Percentiles rank a stretch among this genome's conserved stretches.
phyloP scores from a whole-genome alignment of 2,329 filamentous ascomycete genomes.

The Talaromyces sp. region DNA sequence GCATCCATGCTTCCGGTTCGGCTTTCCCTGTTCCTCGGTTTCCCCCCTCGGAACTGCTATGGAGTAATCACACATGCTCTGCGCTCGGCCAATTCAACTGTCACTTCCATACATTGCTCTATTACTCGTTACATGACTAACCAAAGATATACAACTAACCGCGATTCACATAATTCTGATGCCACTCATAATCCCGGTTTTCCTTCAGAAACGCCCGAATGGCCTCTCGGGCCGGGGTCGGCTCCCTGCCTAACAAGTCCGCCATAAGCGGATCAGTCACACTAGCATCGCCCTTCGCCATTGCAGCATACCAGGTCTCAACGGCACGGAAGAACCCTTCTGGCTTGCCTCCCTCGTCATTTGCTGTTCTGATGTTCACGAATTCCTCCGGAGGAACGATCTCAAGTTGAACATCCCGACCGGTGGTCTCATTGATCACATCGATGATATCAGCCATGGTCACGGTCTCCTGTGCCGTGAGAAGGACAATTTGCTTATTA shows the following conservation, averaged over 20 bases:
- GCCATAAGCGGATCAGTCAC: constrained; percentile 47
- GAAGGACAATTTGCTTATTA: constrained; percentile 40
- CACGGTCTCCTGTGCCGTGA: constrained; percentile 42
- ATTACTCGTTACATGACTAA: no score
- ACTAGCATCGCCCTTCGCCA: constrained; percentile 48
- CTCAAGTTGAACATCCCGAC: constrained; percentile 35
- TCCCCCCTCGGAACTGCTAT: constrained; percentile 10
- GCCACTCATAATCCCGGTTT: constrained; percentile 46
- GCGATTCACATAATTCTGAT: constrained; percentile 46
- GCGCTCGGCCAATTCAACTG: neutral
- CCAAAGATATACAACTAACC: constrained; percentile 11
- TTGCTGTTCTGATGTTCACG: constrained; percentile 29
- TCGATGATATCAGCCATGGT: constrained; percentile 40
- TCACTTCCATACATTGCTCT: no score
- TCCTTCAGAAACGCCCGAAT: constrained; percentile 33
- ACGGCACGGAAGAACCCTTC: constrained; percentile 44
- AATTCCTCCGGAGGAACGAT: constrained; percentile 41
- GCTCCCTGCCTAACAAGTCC: constrained; percentile 49
- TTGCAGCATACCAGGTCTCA: constrained; percentile 50
- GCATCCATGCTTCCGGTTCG: constrained; percentile 10
- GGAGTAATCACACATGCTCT: neutral
- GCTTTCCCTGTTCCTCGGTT: constrained; percentile 4
- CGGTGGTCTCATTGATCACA: constrained; percentile 42
- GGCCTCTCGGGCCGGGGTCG: constrained; percentile 43
- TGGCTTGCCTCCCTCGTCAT: constrained; percentile 42